Evolutionary conservation across 2,329 filamentous ascomycete genomes (phyloP).

Genomic region (Periconia sp.): DNA sequence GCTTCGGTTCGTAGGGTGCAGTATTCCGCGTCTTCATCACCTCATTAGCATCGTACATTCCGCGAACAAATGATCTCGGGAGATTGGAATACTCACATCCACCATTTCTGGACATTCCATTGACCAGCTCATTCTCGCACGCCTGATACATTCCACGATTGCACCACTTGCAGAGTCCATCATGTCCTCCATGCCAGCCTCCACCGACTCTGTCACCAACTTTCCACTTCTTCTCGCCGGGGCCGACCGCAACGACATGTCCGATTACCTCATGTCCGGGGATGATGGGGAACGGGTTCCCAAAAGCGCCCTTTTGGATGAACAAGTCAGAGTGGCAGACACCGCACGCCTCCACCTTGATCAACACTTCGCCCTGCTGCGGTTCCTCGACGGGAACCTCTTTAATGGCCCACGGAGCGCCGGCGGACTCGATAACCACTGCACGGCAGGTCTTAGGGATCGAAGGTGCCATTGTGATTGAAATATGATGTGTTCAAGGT

Average conservation of each 20-base stretch:
- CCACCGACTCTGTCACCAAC: constrained; percentile 72
- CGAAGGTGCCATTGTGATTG: constrained; percentile 23
- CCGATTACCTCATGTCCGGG: constrained; percentile 78
- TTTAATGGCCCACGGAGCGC: constrained; percentile 62
- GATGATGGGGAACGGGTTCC: constrained; percentile 57
- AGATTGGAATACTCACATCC: constrained; percentile 57
- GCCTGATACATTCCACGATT: constrained; percentile 70
- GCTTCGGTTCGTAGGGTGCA: constrained; percentile 66
- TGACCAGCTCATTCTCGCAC: constrained; percentile 67
- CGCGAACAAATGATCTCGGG: not conserved
- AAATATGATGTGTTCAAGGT: not conserved
- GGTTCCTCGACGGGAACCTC: constrained; percentile 66
- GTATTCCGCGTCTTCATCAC: constrained; percentile 61
- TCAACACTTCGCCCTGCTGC: constrained; percentile 64
- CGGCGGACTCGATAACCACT: constrained; percentile 63
- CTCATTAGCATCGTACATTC: constrained; percentile 1
- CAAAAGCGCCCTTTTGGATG: constrained; percentile 33
- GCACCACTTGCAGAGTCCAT: constrained; percentile 67
- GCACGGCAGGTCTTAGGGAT: constrained; percentile 71
- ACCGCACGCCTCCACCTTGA: constrained; percentile 75
- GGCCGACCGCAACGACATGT: constrained; percentile 66
- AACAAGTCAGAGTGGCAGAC: constrained; percentile 69
- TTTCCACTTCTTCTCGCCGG: constrained; percentile 63
- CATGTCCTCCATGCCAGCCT: constrained; percentile 72
- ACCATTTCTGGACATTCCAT: constrained; percentile 70